These are phyloP conservation scores for Peterozyma xylosa DNA, from an alignment of 805 yeast genomes.

Conservation along the genomic window DNA sequence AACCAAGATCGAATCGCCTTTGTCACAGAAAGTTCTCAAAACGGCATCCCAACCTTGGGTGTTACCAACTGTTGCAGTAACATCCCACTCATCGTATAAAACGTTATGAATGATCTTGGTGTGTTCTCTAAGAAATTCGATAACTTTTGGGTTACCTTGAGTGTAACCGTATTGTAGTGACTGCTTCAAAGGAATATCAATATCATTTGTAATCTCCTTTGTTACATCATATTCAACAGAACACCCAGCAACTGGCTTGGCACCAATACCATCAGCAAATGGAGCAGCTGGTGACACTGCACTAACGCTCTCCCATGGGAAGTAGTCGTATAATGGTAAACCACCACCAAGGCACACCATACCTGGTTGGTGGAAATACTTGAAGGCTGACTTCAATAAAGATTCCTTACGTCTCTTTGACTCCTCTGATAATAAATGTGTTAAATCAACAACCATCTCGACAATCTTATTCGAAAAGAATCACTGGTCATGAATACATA, in stretches of 20 bases:
- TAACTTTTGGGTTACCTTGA: constrained; percentile 69
- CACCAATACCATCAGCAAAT: constrained; percentile 70
- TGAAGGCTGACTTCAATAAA: constrained; percentile 78
- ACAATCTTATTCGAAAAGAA: constrained; percentile 15
- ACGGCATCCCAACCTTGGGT: constrained; percentile 90
- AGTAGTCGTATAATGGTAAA: constrained; percentile 81
- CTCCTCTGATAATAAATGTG: constrained; percentile 74
- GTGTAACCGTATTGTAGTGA: constrained; percentile 89
- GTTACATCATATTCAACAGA: constrained; percentile 12
- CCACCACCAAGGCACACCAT: constrained; percentile 94
- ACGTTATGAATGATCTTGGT: constrained; percentile 45
- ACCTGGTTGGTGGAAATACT: constrained; percentile 64
- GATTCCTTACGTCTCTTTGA: constrained; percentile 71
- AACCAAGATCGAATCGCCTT: constrained; percentile 65
- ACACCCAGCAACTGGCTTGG: constrained; percentile 34
- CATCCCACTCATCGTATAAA: constrained; percentile 67
- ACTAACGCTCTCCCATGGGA: constrained; percentile 78
- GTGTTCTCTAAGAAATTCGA: constrained; percentile 69
- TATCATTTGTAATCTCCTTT: constrained; percentile 35
- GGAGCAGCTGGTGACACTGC: constrained; percentile 77
- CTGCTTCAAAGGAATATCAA: constrained; percentile 67
- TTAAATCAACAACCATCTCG: constrained; percentile 36
- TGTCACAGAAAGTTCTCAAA: constrained; percentile 47
- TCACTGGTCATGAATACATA: constrained; percentile 22
- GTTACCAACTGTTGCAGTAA: constrained; percentile 72